Conservation (phyloP, 129 eudicot species). For the Chrysanthemum seticuspe region DNA sequence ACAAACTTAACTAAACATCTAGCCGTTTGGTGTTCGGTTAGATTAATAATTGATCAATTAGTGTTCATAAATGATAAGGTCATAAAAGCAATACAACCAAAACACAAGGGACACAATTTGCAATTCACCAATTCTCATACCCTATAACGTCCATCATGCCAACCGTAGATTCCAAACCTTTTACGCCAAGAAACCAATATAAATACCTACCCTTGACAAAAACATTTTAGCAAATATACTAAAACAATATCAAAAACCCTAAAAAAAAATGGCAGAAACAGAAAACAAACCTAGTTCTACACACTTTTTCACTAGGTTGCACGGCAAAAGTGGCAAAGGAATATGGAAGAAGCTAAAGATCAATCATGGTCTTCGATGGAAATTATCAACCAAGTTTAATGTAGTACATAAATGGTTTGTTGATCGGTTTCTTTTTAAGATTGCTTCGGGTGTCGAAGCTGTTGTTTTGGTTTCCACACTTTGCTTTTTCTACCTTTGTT, state of each 20-base stretch:
- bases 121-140: neutral
- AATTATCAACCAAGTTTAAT: slow-evolving; percentile 19
- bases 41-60: too few relatives aligned
- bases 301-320: slow-evolving; percentile 39
- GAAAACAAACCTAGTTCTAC: slow-evolving; percentile 21
- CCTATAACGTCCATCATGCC: slow-evolving; percentile 16
- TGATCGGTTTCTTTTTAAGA: slow-evolving; percentile 53
- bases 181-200: slow-evolving; percentile 21
- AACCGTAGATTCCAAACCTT: neutral
- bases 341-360: slow-evolving; percentile 32
- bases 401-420: slow-evolving; percentile 48
- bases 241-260: neutral
- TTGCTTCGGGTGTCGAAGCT: slow-evolving; percentile 53
- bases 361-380: slow-evolving; percentile 43
- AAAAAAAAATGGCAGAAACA: neutral
- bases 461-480: slow-evolving; percentile 51
- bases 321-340: slow-evolving; percentile 31
- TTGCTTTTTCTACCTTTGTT: slow-evolving; percentile 62
- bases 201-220: slow-evolving; percentile 4
- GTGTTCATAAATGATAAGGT: slow-evolving; percentile 4
- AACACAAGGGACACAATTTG: slow-evolving; percentile 11
- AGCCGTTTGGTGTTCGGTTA: too few relatives aligned
- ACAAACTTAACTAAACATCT: too few relatives aligned
- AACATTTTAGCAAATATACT: neutral
- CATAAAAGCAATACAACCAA: slow-evolving; percentile 10